Percentiles rank a stretch among this genome's conserved stretches.
Evolutionary conservation across 345 rosid species (phyloP).

Genomic region (Arabidopsis thaliana): DNA sequence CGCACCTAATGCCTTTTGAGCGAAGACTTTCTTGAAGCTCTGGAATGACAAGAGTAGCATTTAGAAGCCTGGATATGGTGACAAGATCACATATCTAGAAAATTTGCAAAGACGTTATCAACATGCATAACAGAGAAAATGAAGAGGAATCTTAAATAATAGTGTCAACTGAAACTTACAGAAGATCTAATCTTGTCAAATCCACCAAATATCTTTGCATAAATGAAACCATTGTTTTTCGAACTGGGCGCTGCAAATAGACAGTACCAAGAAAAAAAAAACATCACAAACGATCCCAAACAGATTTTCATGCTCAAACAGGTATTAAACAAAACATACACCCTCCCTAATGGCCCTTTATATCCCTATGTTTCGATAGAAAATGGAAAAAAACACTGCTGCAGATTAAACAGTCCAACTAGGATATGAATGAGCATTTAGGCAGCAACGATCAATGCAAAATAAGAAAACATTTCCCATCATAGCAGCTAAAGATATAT

Average conservation of each 20-base stretch:
- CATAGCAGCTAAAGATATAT: constrained; percentile 5
- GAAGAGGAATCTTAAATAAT: constrained; percentile 8
- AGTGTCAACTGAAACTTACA: constrained; percentile 58
- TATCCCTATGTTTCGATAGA: background rate
- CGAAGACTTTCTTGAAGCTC: constrained; percentile 95
- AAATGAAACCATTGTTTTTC: constrained; percentile 71
- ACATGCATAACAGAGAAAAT: constrained; percentile 25
- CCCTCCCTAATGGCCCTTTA: background rate
- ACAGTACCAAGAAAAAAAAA: constrained; percentile 17
- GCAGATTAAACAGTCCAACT: no score
- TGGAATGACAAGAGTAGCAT: constrained; percentile 99
- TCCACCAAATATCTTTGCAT: constrained; percentile 93
- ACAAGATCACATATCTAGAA: constrained; percentile 99
- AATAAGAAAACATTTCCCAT: background rate
- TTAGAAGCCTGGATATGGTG: constrained; percentile 97
- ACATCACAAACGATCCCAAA: background rate
- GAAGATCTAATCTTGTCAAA: constrained; percentile 88
- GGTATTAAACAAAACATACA: constrained; percentile 17
- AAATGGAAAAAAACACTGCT: no score
- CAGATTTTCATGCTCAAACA: constrained; percentile 17
- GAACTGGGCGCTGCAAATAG: constrained; percentile 62
- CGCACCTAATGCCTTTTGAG: constrained; percentile 89
- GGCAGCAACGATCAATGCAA: no score
- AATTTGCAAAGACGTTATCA: constrained; percentile 63
- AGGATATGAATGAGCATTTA: background rate